Evolutionary conservation across 1,284 basidiomycete species (phyloP).

Genomic region (Cerioporus squamosus): DNA sequence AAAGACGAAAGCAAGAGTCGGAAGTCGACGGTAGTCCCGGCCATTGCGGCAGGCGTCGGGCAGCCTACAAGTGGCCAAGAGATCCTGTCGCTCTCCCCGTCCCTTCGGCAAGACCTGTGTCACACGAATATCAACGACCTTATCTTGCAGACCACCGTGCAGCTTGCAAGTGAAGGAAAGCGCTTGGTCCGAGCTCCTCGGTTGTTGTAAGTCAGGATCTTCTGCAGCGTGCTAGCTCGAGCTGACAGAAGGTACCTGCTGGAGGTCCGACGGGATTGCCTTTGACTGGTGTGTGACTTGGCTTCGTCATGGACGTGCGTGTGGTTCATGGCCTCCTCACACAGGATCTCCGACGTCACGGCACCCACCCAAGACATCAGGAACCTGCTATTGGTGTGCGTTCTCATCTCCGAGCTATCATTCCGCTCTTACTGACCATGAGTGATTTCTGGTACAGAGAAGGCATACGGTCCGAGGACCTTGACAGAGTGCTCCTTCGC

Average conservation of each 20-base stretch:
- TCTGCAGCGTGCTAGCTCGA: background rate
- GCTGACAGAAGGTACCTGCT: background rate
- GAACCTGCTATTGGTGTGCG: conserved; percentile 23
- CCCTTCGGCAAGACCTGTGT: background rate
- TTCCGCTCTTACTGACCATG: background rate
- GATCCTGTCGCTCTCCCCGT: conserved; percentile 10
- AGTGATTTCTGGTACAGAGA: conserved; percentile 1
- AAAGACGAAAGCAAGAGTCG: conserved; percentile 2
- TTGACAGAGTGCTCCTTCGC: conserved; percentile 15
- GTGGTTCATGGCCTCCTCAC: background rate
- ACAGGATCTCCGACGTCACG: conserved; percentile 24
- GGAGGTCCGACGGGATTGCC: conserved; percentile 23
- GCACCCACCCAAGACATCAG: conserved; percentile 19
- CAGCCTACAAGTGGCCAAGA: conserved; percentile 18
- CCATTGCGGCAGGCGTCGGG: background rate
- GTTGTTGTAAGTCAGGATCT: conserved; percentile 21
- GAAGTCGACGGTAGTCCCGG: background rate
- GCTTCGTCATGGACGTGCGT: background rate
- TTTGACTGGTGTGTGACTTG: conserved; percentile 29
- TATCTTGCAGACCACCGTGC: conserved; percentile 18
- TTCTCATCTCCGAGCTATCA: background rate
- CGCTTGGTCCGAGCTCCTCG: conserved; percentile 25
- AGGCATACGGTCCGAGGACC: conserved; percentile 16
- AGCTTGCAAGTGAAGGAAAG: conserved; percentile 23
- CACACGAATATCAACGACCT: conserved; percentile 22